Evolutionary conservation across 306 rosid genomes (phyloP).

Genomic region (Vigna angularis): DNA sequence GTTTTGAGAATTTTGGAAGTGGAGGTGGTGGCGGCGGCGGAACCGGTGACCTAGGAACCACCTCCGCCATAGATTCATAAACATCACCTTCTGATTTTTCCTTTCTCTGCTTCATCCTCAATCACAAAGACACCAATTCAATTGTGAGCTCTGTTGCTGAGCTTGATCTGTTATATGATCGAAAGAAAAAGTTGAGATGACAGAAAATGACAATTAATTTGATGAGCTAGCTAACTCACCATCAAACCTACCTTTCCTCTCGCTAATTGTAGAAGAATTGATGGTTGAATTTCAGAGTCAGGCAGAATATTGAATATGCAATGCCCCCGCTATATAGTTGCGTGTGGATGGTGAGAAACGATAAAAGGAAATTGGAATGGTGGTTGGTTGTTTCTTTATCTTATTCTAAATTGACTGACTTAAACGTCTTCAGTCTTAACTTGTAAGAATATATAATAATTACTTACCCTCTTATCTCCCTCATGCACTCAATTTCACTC

Average conservation of each 20-base stretch:
- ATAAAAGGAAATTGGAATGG: conserved; percentile 42
- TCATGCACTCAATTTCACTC: not conserved
- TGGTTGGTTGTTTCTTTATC: conserved; percentile 33
- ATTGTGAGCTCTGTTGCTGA: not conserved
- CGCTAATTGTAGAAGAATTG: not conserved
- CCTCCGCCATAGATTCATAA: conserved; percentile 40
- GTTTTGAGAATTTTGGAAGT: conserved; percentile 49
- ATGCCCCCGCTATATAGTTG: not conserved
- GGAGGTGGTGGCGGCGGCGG: conserved; percentile 64
- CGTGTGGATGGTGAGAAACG: conserved; percentile 24
- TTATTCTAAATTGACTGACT: not conserved
- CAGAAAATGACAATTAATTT: conserved; percentile 15
- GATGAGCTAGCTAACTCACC: conserved; percentile 52
- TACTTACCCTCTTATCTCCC: not conserved
- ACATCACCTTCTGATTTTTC: conserved; percentile 40
- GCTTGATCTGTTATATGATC: conserved; percentile 9
- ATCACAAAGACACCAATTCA: not conserved
- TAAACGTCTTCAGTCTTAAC: not conserved
- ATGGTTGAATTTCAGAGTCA: conserved; percentile 28
- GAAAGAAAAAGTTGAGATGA: not conserved
- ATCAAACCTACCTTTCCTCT: conserved; percentile 66
- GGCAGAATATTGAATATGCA: conserved; percentile 30
- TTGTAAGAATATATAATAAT: conserved; percentile 1
- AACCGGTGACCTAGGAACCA: conserved; percentile 43
- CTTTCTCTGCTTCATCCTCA: conserved; percentile 47